Percentiles rank a stretch among this genome's conserved stretches.
Evolutionary conservation across 2,329 filamentous ascomycete species (phyloP).

Genomic region (Teratosphaeria destructans): DNA sequence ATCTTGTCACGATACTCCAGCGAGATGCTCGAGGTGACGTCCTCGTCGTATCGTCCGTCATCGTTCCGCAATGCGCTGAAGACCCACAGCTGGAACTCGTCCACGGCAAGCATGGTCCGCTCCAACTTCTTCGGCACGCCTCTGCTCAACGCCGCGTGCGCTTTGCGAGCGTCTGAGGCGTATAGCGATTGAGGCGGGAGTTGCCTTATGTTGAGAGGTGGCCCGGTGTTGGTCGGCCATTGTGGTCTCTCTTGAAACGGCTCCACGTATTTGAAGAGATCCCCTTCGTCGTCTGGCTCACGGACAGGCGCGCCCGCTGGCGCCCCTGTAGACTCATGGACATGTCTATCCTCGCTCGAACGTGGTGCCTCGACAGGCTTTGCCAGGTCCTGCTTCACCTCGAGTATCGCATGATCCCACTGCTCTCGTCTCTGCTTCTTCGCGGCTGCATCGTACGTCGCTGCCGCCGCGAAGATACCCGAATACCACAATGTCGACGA

Average conservation of each 20-base stretch:
- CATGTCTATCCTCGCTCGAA: not conserved
- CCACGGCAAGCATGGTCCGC: slow-evolving; percentile 31
- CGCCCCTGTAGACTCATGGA: not conserved
- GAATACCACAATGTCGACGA: slow-evolving; percentile 56
- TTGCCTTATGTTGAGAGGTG: slow-evolving; percentile 18
- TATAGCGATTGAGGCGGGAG: slow-evolving; percentile 39
- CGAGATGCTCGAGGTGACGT: slow-evolving; percentile 16
- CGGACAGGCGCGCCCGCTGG: not conserved
- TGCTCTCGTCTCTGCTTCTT: slow-evolving; percentile 50
- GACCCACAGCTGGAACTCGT: slow-evolving; percentile 29
- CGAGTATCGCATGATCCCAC: slow-evolving; percentile 52
- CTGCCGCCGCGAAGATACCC: slow-evolving; percentile 54
- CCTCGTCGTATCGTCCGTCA: slow-evolving; percentile 1
- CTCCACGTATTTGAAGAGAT: slow-evolving; percentile 12
- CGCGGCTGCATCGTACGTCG: slow-evolving; percentile 49
- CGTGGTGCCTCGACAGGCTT: not conserved
- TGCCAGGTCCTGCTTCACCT: slow-evolving; percentile 41
- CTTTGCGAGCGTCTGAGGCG: slow-evolving; percentile 24
- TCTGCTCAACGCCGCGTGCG: slow-evolving; percentile 20
- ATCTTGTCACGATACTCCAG: slow-evolving; percentile 12
- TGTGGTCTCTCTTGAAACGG: slow-evolving; percentile 5
- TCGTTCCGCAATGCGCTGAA: slow-evolving; percentile 15
- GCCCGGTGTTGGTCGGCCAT: slow-evolving; percentile 34
- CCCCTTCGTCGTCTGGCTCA: not conserved
- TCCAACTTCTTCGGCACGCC: slow-evolving; percentile 35